These are phyloP conservation scores for Alternaria ethzedia DNA, from an alignment of 2,329 filamentous ascomycete species.

Conservation along the genomic window DNA sequence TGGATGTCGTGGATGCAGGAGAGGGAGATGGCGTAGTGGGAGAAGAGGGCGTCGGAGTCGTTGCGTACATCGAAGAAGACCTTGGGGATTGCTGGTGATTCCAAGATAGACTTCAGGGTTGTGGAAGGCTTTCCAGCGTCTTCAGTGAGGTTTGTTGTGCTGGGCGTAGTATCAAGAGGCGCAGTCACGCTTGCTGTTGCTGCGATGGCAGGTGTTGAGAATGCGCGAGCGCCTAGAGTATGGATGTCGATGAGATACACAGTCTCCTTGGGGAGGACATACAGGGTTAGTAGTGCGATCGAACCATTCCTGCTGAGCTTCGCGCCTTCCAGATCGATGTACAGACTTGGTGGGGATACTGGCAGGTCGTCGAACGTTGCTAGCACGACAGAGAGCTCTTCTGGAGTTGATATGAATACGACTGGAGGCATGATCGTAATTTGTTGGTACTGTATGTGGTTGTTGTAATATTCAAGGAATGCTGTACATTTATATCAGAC, in stretches of 20 bases:
- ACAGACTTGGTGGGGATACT: conserved; percentile 6
- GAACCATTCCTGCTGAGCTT: conserved; percentile 31
- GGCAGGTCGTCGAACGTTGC: neutral
- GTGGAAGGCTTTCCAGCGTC: conserved; percentile 1
- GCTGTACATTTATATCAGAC: neutral
- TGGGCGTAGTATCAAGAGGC: neutral
- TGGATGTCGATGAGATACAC: conserved; percentile 42
- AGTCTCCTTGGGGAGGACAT: conserved; percentile 9
- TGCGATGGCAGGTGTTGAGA: conserved; percentile 35
- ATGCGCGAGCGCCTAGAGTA: conserved; percentile 30
- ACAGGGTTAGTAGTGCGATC: conserved; percentile 21
- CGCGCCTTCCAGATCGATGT: conserved; percentile 35
- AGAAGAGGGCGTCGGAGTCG: conserved; percentile 35
- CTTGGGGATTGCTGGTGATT: conserved; percentile 33
- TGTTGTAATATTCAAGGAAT: neutral
- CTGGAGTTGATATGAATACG: neutral
- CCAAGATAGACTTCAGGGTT: conserved; percentile 39
- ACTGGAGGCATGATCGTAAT: neutral
- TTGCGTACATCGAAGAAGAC: conserved; percentile 40
- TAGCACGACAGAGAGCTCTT: neutral
- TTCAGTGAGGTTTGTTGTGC: neutral
- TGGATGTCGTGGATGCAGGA: conserved; percentile 22
- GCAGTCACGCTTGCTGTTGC: neutral
- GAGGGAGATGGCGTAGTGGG: conserved; percentile 21
- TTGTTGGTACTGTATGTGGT: neutral